These are phyloP conservation scores for Clonostachys rhizophaga DNA, from an alignment of 2,329 filamentous ascomycete species.

Conservation along the genomic window DNA sequence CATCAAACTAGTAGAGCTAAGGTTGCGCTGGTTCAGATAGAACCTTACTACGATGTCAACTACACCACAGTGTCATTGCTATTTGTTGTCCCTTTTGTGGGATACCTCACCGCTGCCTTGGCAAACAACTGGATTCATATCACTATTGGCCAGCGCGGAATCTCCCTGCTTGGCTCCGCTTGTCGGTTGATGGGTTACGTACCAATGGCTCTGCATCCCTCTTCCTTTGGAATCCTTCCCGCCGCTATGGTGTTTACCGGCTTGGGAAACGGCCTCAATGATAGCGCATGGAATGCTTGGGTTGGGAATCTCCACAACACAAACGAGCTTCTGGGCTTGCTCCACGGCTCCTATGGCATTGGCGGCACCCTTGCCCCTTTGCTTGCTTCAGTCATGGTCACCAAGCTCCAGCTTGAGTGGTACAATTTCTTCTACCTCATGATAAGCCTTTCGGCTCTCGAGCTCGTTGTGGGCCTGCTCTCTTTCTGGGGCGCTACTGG, in stretches of 20 bases:
- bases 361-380: conserved; percentile 67
- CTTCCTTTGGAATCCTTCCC: conserved; percentile 21
- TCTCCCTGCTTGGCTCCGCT: conserved; percentile 60
- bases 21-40: conserved; percentile 33
- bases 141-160: conserved; percentile 63
- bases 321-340: conserved; percentile 69
- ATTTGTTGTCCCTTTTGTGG: conserved; percentile 62
- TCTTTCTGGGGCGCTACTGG: conserved; percentile 64
- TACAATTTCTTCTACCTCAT: conserved; percentile 75
- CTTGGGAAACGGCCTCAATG: conserved; percentile 67
- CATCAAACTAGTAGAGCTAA: not conserved
- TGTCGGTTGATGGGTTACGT: conserved; percentile 63
- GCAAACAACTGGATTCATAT: conserved; percentile 62
- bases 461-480: conserved; percentile 42
- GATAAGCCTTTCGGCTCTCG: conserved; percentile 52
- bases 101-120: conserved; percentile 59
- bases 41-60: conserved; percentile 55
- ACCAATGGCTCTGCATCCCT: conserved; percentile 59
- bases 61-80: conserved; percentile 62
- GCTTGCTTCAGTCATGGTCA: conserved; percentile 69
- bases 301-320: conserved; percentile 67
- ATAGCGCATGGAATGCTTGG: conserved; percentile 55
- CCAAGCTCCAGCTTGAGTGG: conserved; percentile 58
- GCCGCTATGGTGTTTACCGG: conserved; percentile 42
- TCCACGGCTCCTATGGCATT: conserved; percentile 69